Conservation (phyloP, 495 filamentous ascomycete species). For the Thozetella sp. region DNA sequence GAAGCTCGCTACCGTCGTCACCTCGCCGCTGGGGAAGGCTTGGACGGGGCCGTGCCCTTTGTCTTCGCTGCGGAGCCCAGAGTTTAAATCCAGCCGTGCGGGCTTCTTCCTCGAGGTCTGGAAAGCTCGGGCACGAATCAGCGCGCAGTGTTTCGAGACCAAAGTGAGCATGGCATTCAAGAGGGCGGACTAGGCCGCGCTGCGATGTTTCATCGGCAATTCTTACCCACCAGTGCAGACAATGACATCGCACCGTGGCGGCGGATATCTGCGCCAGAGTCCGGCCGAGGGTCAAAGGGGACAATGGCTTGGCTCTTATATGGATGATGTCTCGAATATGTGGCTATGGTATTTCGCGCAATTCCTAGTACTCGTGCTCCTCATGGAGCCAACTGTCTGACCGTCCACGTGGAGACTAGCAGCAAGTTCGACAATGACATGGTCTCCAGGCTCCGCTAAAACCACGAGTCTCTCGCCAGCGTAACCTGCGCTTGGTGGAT, state of each 20-base stretch:
- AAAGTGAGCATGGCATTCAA: neutral
- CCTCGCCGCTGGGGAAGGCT: neutral
- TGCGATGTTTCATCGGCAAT: neutral
- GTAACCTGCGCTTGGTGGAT: slow-evolving; percentile 29
- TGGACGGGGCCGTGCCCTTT: too few species aligned
- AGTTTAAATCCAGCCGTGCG: too few species aligned
- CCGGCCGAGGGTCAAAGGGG: too few species aligned
- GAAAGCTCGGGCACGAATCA: neutral
- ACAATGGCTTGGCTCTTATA: too few species aligned
- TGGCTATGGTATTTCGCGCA: too few species aligned
- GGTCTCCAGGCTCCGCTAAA: slow-evolving; percentile 2
- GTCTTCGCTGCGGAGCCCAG: too few species aligned
- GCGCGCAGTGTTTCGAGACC: neutral
- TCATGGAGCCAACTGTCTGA: too few species aligned
- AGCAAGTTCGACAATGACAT: neutral
- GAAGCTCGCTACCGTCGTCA: too few species aligned
- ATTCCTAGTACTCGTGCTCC: too few species aligned
- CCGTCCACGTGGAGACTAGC: neutral
- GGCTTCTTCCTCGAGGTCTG: too few species aligned
- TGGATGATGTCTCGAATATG: too few species aligned
- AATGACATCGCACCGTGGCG: too few species aligned
- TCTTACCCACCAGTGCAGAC: neutral
- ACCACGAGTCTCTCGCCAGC: slow-evolving; percentile 20
- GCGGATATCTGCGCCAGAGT: neutral
- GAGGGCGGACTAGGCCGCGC: neutral